These are phyloP conservation scores for Erythrophleum fordii DNA, from an alignment of 306 rosid genomes.

Conservation along the genomic window DNA sequence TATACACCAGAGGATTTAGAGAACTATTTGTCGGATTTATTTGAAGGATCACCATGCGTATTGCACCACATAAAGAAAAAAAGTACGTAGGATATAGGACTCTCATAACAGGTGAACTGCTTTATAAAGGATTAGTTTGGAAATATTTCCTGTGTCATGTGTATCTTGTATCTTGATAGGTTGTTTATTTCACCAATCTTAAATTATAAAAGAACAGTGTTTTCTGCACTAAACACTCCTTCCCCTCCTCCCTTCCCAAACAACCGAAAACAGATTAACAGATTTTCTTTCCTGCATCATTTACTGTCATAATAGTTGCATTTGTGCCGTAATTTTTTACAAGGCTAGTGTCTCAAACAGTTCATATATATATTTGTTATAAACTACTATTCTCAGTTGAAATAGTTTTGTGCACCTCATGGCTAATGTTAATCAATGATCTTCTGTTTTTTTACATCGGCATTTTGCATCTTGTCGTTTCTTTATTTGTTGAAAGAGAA, in stretches of 20 bases:
- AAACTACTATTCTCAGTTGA: too few species aligned
- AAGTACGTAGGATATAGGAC: conserved; percentile 62
- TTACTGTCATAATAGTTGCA: too few species aligned
- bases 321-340: too few species aligned
- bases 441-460: too few species aligned
- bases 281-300: too few species aligned
- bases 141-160: conserved; percentile 43
- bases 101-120: conserved; percentile 59
- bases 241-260: conserved; percentile 23
- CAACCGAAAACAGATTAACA: conserved; percentile 12
- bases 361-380: too few species aligned
- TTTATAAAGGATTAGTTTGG: conserved; percentile 49
- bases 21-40: conserved; percentile 73
- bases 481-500: too few species aligned
- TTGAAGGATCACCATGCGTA: conserved; percentile 82
- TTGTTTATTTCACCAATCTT: conserved; percentile 31
- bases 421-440: too few species aligned
- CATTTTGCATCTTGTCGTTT: too few species aligned
- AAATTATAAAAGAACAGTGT: neutral
- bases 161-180: conserved; percentile 54
- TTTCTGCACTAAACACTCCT: conserved; percentile 47
- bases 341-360: too few species aligned
- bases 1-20: conserved; percentile 87
- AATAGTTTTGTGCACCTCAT: too few species aligned
- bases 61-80: conserved; percentile 79